Base-by-base conservation (phyloP, 2,329 filamentous ascomycete species). In the Helotiales sp. region DNA sequence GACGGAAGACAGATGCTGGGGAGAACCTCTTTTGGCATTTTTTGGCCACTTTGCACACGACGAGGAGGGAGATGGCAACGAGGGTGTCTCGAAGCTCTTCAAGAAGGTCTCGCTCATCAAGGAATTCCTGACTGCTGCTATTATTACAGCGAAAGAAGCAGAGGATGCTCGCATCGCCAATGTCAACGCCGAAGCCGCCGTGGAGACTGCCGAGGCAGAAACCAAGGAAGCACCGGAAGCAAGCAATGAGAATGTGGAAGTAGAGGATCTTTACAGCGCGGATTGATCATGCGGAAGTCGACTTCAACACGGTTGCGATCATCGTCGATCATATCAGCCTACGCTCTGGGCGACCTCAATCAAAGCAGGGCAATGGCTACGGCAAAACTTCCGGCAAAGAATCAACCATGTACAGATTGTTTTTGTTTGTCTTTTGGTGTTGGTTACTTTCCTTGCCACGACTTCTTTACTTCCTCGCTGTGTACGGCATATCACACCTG, bases 1-100 rank as follows among this genome's bases (percentile, higher is more conserved):
- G 2, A 62, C 55, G 10, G 33, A 53, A 13, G 58, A 51, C 25
- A 66, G 69, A 44, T 34, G 53, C 9, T 72, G 66, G 65, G 55
- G 63, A 17, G 13, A 33, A 8, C 46, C 65, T 25, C 58, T 70
- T 8, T 55, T 33, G 25, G 58, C 63, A 22, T 63, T 68, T 30
- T 72, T 71, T 31, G 40, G 40, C 15, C 27, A 19, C 25, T 31
- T 19, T 44, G 22, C 22, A 4, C 6, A 44, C 51, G 47, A 56
- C 9, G 40, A 57, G 19, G 53, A 42, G 17, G 22, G 48, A 38
- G 47, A 55, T n/a, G 53, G 34, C n/a, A 48, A 27, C 7, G 51
- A 55, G 38, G 60, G 67, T 29, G 59, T 69, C 9, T 31, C 57
- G 10, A 49, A 48, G 3, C 65, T 70, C 38, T n/a, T 68, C 13